Evolutionary conservation across 306 rosid species (phyloP).

Genomic region (Senna siamea): DNA sequence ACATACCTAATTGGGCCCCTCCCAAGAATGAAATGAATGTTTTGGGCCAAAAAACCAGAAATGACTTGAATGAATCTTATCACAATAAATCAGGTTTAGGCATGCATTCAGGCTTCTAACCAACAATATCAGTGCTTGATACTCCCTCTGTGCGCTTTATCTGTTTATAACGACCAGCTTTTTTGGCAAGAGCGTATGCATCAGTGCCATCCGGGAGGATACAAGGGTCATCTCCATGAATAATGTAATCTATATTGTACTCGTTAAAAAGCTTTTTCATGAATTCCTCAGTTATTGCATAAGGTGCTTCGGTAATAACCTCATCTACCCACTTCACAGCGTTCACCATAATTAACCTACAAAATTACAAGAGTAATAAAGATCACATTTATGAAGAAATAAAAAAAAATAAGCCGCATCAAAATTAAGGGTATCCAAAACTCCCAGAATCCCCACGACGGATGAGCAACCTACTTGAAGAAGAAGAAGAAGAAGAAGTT

Average conservation of each 20-base stretch:
- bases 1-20: no score
- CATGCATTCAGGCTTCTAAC: constrained; percentile 45
- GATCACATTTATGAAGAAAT: not conserved
- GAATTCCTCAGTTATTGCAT: constrained; percentile 91
- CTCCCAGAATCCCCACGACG: no score
- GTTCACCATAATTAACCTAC: constrained; percentile 64
- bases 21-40: constrained; percentile 25
- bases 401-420: no score
- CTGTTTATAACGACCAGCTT: constrained; percentile 95
- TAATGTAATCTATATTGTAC: constrained; percentile 82
- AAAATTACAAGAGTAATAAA: not conserved
- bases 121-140: constrained; percentile 97
- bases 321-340: constrained; percentile 99
- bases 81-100: not conserved
- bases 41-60: no score
- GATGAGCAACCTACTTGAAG: no score
- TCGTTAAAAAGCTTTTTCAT: constrained; percentile 89
- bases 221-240: constrained; percentile 99
- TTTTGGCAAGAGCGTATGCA: constrained; percentile 92
- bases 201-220: constrained; percentile 98
- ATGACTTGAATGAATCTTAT: not conserved
- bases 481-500: no score
- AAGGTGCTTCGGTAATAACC: constrained; percentile 93
- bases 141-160: constrained; percentile 99
- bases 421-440: no score